Base-by-base conservation (phyloP, 306 rosid genomes). In the Luffa aegyptiaca region DNA sequence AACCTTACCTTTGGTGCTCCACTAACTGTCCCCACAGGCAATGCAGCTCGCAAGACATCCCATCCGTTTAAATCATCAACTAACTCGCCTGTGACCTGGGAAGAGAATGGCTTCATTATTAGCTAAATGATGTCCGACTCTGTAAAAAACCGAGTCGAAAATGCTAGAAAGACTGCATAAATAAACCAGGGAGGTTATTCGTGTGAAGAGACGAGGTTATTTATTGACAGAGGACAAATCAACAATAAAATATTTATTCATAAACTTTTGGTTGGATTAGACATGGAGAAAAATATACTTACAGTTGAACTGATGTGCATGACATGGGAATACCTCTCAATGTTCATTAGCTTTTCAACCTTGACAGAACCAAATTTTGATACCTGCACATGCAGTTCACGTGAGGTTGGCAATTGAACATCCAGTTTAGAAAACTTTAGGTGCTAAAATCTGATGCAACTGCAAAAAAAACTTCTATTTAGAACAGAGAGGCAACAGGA, bases 1-100 rank as follows among this genome's bases (percentile, higher is more conserved):
- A 82, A 91, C 96, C 93, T 93, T 95, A 93, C 99, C 99, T 95
- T 95, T 1, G 99, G 99, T 39, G 99, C 99, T 83, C 99, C 99
- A 8, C 99, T 96, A 75, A 96, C 99, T 48, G 99, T 96, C 78
- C 99, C 99, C 78, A 96, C 98, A 2, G 99, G 99, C 82, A 95
- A 85, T 17, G 99, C 97, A 17, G 91, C 84, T 12, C 97, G 97
- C 84, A 93, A 84, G 68, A 84, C 99, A 87, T 96, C 99, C 99
- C 99, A 96, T 68, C 93, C 87, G 72, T 87, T 90, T 80, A 91
- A 87, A 80, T 88, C 80, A 82, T 93, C 99, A 41, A 76, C 86
- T 76, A 96, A 82, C 86, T 93, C 92, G 42, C 99, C 99, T 17
- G 99, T 90, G 69, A 96, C 94, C 99, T 96, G 85, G 85, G 86